Percentiles rank a stretch among this genome's conserved stretches.
These are phyloP conservation scores for Acanthamoeba triangularis DNA, from an alignment of 208 protist species.

Conservation along the genomic window DNA sequence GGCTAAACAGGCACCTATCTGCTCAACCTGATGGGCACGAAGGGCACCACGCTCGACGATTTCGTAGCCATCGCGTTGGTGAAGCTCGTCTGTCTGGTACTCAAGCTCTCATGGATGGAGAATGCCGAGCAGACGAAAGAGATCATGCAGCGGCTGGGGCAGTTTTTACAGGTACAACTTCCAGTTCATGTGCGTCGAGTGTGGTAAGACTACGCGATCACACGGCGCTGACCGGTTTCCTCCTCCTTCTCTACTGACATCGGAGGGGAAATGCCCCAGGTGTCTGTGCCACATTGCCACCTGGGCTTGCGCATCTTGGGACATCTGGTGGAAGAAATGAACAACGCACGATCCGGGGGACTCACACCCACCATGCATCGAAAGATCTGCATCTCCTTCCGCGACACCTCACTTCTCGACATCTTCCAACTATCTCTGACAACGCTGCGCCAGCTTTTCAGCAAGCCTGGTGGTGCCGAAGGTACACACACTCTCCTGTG, in stretches of 20 bases:
- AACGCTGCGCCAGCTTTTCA: constrained; percentile 74
- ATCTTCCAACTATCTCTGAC: constrained; percentile 84
- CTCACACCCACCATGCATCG: constrained; percentile 77
- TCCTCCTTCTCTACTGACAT: neutral
- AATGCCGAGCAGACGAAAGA: constrained; percentile 35
- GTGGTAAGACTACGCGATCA: too few relatives aligned
- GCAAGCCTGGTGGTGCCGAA: constrained; percentile 31
- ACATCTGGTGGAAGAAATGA: constrained; percentile 45
- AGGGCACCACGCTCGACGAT: neutral
- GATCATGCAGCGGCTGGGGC: constrained; percentile 31
- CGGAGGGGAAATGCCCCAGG: neutral
- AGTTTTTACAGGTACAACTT: neutral
- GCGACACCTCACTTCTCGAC: constrained; percentile 83
- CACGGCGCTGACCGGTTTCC: neutral
- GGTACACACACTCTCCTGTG: neutral
- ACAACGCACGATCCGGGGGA: neutral
- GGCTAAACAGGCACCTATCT: constrained; percentile 40
- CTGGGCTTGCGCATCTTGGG: constrained; percentile 24
- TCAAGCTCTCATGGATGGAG: constrained; percentile 57
- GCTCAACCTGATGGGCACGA: constrained; percentile 14
- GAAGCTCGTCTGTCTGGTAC: constrained; percentile 57
- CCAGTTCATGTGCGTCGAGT: neutral
- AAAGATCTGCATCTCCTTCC: constrained; percentile 89
- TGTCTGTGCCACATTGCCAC: constrained; percentile 6
- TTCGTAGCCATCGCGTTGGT: constrained; percentile 12